These are phyloP conservation scores for Teunomyces kruisii DNA, from an alignment of 805 yeast genomes.

Conservation along the genomic window DNA sequence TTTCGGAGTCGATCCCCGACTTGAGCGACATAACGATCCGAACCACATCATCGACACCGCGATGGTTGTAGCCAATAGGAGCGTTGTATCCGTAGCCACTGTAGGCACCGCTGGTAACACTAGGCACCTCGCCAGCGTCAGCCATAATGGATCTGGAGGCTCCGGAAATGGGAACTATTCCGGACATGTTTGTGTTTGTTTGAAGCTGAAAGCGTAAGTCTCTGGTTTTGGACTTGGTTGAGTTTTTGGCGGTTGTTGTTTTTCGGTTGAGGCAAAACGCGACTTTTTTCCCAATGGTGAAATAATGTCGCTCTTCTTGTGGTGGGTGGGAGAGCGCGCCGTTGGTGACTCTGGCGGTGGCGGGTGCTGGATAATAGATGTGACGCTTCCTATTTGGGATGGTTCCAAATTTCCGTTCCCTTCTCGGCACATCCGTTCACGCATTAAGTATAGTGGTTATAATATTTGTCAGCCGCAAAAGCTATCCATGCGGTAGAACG, in stretches of 20 bases:
- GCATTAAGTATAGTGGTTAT: not conserved
- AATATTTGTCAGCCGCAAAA: not conserved
- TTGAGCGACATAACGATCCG: slow-evolving; percentile 71
- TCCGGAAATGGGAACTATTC: slow-evolving; percentile 2
- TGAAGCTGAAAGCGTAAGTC: not conserved
- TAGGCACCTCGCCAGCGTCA: slow-evolving; percentile 1
- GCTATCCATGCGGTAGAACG: not conserved
- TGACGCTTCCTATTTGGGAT: not conserved
- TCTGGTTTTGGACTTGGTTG: too few relatives aligned
- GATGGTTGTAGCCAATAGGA: slow-evolving; percentile 28
- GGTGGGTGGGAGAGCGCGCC: too few relatives aligned
- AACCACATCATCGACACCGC: slow-evolving; percentile 62
- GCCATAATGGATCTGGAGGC: not conserved
- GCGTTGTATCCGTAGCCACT: slow-evolving; percentile 15
- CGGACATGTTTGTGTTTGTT: not conserved
- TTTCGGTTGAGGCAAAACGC: not conserved
- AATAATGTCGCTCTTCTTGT: not conserved
- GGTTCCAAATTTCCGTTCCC: not conserved
- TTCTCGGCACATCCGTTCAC: not conserved
- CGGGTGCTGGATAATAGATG: not conserved
- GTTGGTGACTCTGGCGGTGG: too few relatives aligned
- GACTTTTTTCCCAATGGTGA: not conserved
- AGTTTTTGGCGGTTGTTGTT: not conserved
- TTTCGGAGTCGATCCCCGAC: slow-evolving; percentile 63
- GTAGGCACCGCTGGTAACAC: slow-evolving; percentile 6